Percentiles rank a stretch among this genome's conserved stretches.
phyloP scores from a whole-genome alignment of 371 early-diverging fungal species.

The Mucor lusitanicus region DNA sequence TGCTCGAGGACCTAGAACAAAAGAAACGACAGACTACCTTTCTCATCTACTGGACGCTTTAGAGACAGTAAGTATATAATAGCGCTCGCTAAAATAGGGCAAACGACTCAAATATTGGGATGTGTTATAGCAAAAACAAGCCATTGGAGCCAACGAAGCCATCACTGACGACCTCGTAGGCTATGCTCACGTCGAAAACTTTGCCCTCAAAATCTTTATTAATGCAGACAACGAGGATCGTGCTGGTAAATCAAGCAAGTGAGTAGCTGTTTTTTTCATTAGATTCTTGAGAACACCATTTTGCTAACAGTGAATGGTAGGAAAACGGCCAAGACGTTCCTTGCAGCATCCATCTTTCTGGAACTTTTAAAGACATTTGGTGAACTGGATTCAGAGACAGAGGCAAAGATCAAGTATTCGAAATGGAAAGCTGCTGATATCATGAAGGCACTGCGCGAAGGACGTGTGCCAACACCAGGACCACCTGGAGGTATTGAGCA shows the following conservation, averaged over 20 bases:
- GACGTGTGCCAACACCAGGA: constrained; percentile 70
- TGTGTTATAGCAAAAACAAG: constrained; percentile 67
- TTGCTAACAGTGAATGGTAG: constrained; percentile 29
- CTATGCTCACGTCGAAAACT: constrained; percentile 83
- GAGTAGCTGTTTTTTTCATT: constrained; percentile 25
- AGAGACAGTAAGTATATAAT: constrained; percentile 60
- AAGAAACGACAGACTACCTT: constrained; percentile 68
- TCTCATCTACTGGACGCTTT: constrained; percentile 71
- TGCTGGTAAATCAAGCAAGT: constrained; percentile 73
- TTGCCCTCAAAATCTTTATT: constrained; percentile 89
- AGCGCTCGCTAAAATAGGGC: background rate
- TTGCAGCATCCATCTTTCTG: constrained; percentile 83
- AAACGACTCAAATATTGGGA: background rate
- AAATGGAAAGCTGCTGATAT: constrained; percentile 96
- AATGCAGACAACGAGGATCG: constrained; percentile 94
- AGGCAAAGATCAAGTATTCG: constrained; percentile 91
- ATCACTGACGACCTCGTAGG: constrained; percentile 81
- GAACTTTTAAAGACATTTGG: constrained; percentile 84
- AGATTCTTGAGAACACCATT: background rate
- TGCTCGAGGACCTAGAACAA: constrained; percentile 56
- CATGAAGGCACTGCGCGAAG: constrained; percentile 89
- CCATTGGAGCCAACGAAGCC: constrained; percentile 65
- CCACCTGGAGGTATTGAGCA: constrained; percentile 50
- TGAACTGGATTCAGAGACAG: constrained; percentile 71
- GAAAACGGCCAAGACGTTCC: constrained; percentile 84